phyloP scores from a whole-genome alignment of 2,329 filamentous ascomycete genomes.

The Pestalotiopsis sp. region DNA sequence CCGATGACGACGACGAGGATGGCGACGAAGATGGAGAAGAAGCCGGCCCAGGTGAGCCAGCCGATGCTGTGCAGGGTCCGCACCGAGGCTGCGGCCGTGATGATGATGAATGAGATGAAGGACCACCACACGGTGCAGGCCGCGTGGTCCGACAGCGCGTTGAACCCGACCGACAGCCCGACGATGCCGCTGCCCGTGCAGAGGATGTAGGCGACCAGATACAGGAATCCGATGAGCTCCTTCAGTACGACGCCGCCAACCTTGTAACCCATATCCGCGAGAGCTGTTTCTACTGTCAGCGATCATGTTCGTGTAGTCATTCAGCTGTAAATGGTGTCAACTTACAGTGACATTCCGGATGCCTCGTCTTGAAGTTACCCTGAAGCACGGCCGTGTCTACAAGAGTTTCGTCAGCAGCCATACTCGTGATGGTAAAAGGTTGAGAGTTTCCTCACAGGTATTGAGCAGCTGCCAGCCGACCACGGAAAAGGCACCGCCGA shows the following conservation, averaged over 20 bases:
- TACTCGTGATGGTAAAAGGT: not conserved
- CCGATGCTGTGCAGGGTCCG: slow-evolving; percentile 61
- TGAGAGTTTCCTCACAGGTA: slow-evolving; percentile 18
- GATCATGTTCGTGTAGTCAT: not conserved
- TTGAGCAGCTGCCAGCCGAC: slow-evolving; percentile 26
- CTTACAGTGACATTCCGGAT: slow-evolving; percentile 36
- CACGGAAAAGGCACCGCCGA: slow-evolving; percentile 24
- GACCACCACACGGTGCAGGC: slow-evolving; percentile 60
- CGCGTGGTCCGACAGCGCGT: slow-evolving; percentile 58
- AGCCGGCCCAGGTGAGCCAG: slow-evolving; percentile 62
- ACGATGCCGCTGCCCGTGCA: slow-evolving; percentile 58
- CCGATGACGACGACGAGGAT: slow-evolving; percentile 57
- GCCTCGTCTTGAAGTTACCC: slow-evolving; percentile 37
- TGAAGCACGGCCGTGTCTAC: slow-evolving; percentile 38
- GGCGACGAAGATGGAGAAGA: slow-evolving; percentile 55
- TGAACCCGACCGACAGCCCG: slow-evolving; percentile 58
- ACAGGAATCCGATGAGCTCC: slow-evolving; percentile 55
- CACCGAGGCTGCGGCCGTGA: slow-evolving; percentile 44
- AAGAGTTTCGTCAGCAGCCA: not conserved
- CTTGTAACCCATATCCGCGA: slow-evolving; percentile 56
- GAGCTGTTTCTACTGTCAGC: slow-evolving; percentile 15
- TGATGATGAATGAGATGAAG: slow-evolving; percentile 49
- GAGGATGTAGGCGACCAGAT: slow-evolving; percentile 59
- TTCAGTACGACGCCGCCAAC: slow-evolving; percentile 52
- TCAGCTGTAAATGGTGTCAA: not conserved